Evolutionary conservation across 768 basidiomycete species (phyloP), one percentile per base, ranked within the genome.

Genomic region (Stropharia rugosoannulata): DNA sequence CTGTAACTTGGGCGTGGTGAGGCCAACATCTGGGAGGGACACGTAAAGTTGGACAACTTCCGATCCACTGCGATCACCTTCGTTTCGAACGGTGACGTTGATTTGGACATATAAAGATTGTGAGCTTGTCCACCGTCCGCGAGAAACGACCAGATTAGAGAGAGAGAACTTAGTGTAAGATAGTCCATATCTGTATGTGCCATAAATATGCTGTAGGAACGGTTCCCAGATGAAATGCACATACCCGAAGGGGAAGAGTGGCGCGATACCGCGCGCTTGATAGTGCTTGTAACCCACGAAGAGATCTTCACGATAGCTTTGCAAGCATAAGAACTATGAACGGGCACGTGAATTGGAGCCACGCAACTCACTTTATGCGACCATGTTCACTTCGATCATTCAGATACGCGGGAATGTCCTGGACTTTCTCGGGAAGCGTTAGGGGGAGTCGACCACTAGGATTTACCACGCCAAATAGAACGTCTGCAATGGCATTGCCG

Each of bases 201-300:
- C 19, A 27, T 3, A 19, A 58, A 39, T 37, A 42, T 59, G 8
- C 46, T 27, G 45, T 50, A 19, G 11, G 50, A 44, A 38, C 37
- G 25, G 53, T 55, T 6, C 25, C 51, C 38, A 7, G 59, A 56
- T 49, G 11, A 55, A 27, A 27, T 22, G 12, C 3, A 66, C 77
- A 44, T 62, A 85, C 79, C 89, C 88, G 64, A 89, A 90, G 15
- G 85, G 78, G 69, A 86, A 90, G 27, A 89, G 72, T 0, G 86
- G 80, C 47, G 73, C 68, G 36, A 87, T 75, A 6, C 67, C 69
- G 38, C 78, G 69, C 1, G 80, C 78, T 50, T 84, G 79, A 62
- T 86, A 86, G 61, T 84, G 77, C 63, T 86, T 88, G 65, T 87
- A 87, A n/a, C 86, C 86, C 16, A 87, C 84, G 59, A 82, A 85